Evolutionary conservation across 2,329 filamentous ascomycete genomes (phyloP).

Genomic region (Orbilia javanica): DNA sequence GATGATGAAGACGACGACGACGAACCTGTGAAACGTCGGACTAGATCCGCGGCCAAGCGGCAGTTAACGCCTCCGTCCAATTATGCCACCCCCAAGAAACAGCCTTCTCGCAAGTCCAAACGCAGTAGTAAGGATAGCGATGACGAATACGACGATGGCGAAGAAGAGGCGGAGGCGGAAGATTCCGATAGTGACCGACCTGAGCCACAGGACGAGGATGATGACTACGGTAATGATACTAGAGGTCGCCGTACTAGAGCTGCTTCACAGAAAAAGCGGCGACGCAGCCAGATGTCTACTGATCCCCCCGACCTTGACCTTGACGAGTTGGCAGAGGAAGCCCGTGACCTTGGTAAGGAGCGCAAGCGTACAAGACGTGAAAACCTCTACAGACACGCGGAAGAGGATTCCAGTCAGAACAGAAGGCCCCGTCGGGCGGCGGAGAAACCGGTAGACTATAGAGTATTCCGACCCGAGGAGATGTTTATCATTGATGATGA

Average conservation of each 20-base stretch:
- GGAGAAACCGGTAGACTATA: slow-evolving; percentile 83
- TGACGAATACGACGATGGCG: slow-evolving; percentile 57
- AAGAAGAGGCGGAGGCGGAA: slow-evolving; percentile 31
- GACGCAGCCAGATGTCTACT: slow-evolving; percentile 41
- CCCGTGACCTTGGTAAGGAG: slow-evolving; percentile 73
- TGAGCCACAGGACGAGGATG: slow-evolving; percentile 46
- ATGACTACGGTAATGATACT: slow-evolving; percentile 35
- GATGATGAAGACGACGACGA: slow-evolving; percentile 64
- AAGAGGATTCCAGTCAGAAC: slow-evolving; percentile 70
- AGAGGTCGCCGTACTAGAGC: slow-evolving; percentile 42
- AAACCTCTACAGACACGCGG: slow-evolving; percentile 71
- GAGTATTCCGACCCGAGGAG: slow-evolving; percentile 81
- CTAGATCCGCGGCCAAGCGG: slow-evolving; percentile 35
- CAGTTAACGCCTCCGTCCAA: slow-evolving; percentile 42
- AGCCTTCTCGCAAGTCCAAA: slow-evolving; percentile 45
- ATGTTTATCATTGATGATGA: slow-evolving; percentile 79
- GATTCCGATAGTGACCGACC: slow-evolving; percentile 40
- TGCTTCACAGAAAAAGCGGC: slow-evolving; percentile 45
- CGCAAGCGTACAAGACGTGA: slow-evolving; percentile 69
- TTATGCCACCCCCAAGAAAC: slow-evolving; percentile 49
- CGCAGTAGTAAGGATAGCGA: slow-evolving; percentile 55
- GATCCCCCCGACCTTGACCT: slow-evolving; percentile 68
- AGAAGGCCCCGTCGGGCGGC: slow-evolving; percentile 68
- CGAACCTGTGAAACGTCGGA: slow-evolving; percentile 38
- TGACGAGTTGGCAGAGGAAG: slow-evolving; percentile 76